A percentile compares a stretch with the other conserved stretches of the same genome.
Conservation (phyloP, 768 basidiomycete species). For the Lepiota venenata region DNA sequence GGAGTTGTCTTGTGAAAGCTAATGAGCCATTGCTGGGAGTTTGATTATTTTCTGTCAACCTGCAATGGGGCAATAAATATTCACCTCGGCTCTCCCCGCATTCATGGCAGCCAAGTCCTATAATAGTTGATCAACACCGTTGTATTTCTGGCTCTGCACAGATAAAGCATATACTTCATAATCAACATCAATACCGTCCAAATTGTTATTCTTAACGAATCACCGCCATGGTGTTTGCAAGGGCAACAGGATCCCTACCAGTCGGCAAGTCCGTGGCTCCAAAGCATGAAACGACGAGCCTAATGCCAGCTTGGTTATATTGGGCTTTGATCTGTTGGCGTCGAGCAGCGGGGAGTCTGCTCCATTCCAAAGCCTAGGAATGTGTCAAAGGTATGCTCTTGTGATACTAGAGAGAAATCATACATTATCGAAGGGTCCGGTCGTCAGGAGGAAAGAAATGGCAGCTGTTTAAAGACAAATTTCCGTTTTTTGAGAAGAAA, state of each 20-base stretch:
- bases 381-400: too few relatives aligned
- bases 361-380: conserved; percentile 49
- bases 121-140: not conserved
- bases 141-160: too few relatives aligned
- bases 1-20: conserved; percentile 50
- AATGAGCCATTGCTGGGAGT: conserved; percentile 44
- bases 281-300: conserved; percentile 58
- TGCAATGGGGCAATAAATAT: not conserved
- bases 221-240: conserved; percentile 61
- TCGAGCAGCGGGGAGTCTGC: conserved; percentile 37
- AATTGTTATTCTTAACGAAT: conserved; percentile 56
- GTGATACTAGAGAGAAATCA: not conserved
- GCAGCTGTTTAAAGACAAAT: conserved; percentile 28
- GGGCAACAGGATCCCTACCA: conserved; percentile 55
- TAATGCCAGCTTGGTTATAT: conserved; percentile 59
- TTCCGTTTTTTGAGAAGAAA: too few relatives aligned
- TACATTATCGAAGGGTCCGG: conserved; percentile 56
- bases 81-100: conserved; percentile 48
- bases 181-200: conserved; percentile 76
- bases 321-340: conserved; percentile 46
- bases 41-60: not conserved
- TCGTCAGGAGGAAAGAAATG: conserved; percentile 51
- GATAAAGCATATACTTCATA: conserved; percentile 35
- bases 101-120: conserved; percentile 65
- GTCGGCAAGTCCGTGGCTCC: conserved; percentile 52